Evolutionary conservation across 345 rosid genomes (phyloP).

Genomic region (Atalantia buxifolia): DNA sequence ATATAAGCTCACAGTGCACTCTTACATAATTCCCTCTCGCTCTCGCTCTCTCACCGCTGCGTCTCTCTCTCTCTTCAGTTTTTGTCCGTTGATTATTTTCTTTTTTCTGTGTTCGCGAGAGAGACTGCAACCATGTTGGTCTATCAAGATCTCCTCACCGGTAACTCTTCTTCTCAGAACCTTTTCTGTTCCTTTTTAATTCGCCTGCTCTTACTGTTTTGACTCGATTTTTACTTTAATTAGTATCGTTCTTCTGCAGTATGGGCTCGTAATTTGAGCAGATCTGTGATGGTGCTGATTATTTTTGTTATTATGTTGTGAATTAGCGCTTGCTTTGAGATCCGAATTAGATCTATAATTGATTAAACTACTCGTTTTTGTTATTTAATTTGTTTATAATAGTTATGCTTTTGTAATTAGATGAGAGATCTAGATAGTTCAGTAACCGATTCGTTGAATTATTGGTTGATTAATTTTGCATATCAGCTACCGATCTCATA

Average conservation of each 20-base stretch:
- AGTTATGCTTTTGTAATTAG: background rate
- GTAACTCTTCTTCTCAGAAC: background rate
- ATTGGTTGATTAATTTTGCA: background rate
- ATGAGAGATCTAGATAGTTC: background rate
- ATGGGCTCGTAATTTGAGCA: background rate
- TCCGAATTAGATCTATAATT: background rate
- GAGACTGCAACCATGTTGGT: background rate
- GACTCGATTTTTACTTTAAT: background rate
- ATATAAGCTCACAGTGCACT: conserved; percentile 4
- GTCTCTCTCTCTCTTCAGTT: conserved; percentile 20
- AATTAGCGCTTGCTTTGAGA: background rate
- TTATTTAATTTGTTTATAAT: background rate
- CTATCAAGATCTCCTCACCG: background rate
- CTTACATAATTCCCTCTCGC: accelerated
- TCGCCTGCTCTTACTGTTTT: background rate
- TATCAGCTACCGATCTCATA: background rate
- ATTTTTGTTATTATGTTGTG: background rate
- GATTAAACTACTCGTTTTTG: background rate
- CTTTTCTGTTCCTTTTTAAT: no score
- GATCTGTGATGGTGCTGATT: background rate
- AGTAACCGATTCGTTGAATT: background rate
- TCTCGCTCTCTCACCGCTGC: conserved; percentile 32
- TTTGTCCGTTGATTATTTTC: background rate
- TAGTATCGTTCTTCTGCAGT: background rate
- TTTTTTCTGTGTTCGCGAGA: background rate